Evolutionary conservation across 495 filamentous ascomycete species (phyloP).

Genomic region (Penicillium tannophilum): DNA sequence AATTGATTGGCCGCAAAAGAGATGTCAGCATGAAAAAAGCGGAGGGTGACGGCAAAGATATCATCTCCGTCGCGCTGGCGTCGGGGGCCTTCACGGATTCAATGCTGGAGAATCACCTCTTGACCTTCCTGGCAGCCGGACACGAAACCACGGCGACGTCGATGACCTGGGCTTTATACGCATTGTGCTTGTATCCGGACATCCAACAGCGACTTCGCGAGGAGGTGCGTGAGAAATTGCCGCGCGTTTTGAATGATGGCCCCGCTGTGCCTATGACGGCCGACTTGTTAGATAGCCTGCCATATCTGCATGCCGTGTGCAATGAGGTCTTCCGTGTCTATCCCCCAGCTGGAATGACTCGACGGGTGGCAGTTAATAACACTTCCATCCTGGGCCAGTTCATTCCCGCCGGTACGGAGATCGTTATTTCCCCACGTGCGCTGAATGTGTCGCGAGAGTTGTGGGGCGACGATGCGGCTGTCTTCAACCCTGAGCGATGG

Average conservation of each 20-base stretch:
- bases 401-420: conserved; percentile 51
- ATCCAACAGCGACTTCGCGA: conserved; percentile 23
- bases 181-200: conserved; percentile 20
- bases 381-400: conserved; percentile 55
- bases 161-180: conserved; percentile 28
- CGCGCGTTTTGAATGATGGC: neutral
- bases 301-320: conserved; percentile 56
- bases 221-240: conserved; percentile 16
- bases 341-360: conserved; percentile 54
- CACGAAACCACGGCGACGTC: conserved; percentile 55
- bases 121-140: conserved; percentile 79
- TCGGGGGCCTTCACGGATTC: conserved; percentile 65
- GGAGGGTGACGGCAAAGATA: conserved; percentile 48
- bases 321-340: conserved; percentile 54
- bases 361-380: conserved; percentile 57
- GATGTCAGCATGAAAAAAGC: conserved; percentile 29
- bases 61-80: conserved; percentile 68
- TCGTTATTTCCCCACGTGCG: conserved; percentile 49
- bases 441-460: conserved; percentile 69
- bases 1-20: conserved; percentile 19
- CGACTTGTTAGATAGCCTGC: conserved; percentile 23
- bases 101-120: conserved; percentile 70
- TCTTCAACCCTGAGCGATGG: conserved; percentile 80
- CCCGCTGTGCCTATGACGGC: conserved; percentile 2
- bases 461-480: conserved; percentile 75